Base-by-base conservation (phyloP, 2,329 filamentous ascomycete species). In the Samsoniella hepiali region DNA sequence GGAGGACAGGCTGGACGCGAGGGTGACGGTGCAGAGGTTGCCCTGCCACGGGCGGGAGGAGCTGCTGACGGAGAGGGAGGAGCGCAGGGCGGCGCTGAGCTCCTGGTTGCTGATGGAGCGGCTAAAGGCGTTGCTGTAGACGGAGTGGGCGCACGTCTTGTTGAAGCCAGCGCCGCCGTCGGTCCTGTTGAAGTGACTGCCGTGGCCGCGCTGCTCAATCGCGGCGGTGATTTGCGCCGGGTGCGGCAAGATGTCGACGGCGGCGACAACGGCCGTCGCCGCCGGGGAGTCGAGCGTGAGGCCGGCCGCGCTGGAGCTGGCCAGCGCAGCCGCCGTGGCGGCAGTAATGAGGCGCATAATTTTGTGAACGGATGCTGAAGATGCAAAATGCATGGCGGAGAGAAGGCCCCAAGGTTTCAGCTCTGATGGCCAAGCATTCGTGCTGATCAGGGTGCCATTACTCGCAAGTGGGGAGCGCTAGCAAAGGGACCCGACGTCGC, bases 381-480 rank as follows among this genome's bases (percentile, higher is more conserved):
- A 27, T 13, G 47, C 27, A 22, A 27, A 40, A 9, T 13, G 15
- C 13, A 15, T 22, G 22, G 22, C 22, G 22, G 22, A 22, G 22
- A 22, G 22, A 22, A 22, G 22, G 22, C 22, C 22, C 22, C 38
- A 31, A 36, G 11, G 50, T 54, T 54, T 54, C 40, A 45, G 29
- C 55, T 36, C 17, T 17, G 38, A 40, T 17, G 51, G 27, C 36
- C 13, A 17, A 22, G 22, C 22, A 40, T 55, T 27, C 54, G 27
- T 31, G 56, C 3, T 50, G 36, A 44, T 49, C n/a, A 32, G 44
- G 10, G 40, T 27, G 34, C 34, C 45, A 51, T 51, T 59, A 59
- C 57, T 59, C 57, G 57, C 45, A 59, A 59, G 57, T 59, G 57
- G 57, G 57, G 45, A 59, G 34, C 57, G 45, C 57, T 59, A 59